Evolutionary conservation across 352 stramenopile species (phyloP), one percentile per base, ranked within the genome.

Genomic region (Ophiocytium majus): DNA sequence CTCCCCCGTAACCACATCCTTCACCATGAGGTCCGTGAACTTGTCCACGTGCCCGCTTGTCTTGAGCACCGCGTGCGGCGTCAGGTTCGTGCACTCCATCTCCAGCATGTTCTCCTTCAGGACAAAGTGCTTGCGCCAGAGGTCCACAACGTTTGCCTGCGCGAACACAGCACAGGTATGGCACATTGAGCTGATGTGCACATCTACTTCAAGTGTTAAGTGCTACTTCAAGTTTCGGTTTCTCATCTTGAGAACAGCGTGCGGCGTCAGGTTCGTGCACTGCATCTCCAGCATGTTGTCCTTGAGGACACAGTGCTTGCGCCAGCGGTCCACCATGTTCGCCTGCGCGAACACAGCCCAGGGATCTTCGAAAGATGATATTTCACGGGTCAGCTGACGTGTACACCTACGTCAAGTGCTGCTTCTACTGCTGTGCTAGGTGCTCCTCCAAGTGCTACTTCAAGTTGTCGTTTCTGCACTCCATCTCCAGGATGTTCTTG

Each of bases 21-120:
- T 99, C 71, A 99, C 97, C 97, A 99, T 99, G 31, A 99, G 92
- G 92, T 99, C 97, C 76, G 97, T 99, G 89, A 99, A 99, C 43
- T 96, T 95, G 90, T 99, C 97, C 50, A 99, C 97, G 90, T 99
- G 97, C 71, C 97, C 84, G 86, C 94, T 98, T 0, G 97, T 99
- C 92, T 99, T 98, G 14, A 99, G 92, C 49, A 99, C 97, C 23
- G 95, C 91, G 89, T 98, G 94, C 0, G 96, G 96, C 89, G 98
- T 99, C 43, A 99, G 92, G 89, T 97, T 98, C 9, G 97, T 99
- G 91, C 96, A 99, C 90, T 99, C 97, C 86, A 99, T 96, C 90
- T 99, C 96, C 28, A 99, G 93, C 93, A 99, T 97, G 86, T 96
- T 97, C 92, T 99, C 97, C 36, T 96, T 91, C 63, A 99, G 94